Conservation (phyloP, 345 rosid genomes). For the Citrus hindsii region DNA sequence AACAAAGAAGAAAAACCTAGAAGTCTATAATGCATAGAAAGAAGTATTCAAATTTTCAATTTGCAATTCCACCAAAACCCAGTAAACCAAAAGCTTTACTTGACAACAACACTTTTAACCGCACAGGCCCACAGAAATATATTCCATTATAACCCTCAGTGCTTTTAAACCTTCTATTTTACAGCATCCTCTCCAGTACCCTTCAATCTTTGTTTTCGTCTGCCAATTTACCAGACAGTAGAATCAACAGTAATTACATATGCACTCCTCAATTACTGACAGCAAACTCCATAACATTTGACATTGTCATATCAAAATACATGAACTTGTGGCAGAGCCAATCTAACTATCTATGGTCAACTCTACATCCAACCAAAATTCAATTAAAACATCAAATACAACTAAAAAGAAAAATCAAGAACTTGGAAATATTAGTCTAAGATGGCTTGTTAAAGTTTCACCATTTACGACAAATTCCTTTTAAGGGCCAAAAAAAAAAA, state of each 20-base stretch:
- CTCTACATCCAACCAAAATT: neutral
- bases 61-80: slow-evolving; percentile 37
- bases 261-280: neutral
- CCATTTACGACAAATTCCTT: neutral
- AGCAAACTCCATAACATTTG: neutral
- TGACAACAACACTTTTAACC: slow-evolving; percentile 57
- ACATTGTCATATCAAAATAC: neutral
- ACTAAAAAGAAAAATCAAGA: neutral
- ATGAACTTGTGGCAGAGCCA: neutral
- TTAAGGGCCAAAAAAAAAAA: no score
- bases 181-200: slow-evolving; percentile 20
- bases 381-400: neutral
- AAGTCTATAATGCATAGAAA: slow-evolving; percentile 24
- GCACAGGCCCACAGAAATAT: slow-evolving; percentile 44
- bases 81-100: slow-evolving; percentile 28
- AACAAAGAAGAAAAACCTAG: slow-evolving; percentile 39
- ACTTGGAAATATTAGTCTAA: neutral
- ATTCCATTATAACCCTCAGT: slow-evolving; percentile 17
- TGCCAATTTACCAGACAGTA: slow-evolving; percentile 15
- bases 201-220: slow-evolving; percentile 23
- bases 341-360: neutral
- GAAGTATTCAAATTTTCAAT: slow-evolving; percentile 34
- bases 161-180: slow-evolving; percentile 11
- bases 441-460: neutral
- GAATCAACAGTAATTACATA: slow-evolving; percentile 11